Base-by-base conservation (phyloP, 2,329 filamentous ascomycete genomes). In the Fusarium clavum region DNA sequence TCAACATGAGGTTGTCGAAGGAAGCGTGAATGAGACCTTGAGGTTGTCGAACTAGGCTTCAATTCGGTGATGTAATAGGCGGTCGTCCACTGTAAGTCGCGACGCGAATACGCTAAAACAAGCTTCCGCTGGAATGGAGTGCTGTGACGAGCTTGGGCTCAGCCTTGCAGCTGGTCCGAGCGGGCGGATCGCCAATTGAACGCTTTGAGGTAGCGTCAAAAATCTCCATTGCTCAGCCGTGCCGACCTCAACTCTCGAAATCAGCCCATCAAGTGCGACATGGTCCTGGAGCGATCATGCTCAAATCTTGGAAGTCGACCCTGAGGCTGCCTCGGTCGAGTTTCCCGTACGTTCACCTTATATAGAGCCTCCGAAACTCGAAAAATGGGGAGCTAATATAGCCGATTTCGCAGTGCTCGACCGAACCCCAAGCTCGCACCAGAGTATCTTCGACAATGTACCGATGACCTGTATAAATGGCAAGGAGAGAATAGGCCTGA, bases 381-480 rank as follows among this genome's bases (percentile, higher is more conserved):
- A 57, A 48, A 47, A 24, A 48, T 47, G 22, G 25, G 45, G 41
- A 57, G 57, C 72, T 75, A 72, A 76, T 53, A 64, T 48, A 70
- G 54, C 43, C 47, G 52, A 64, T 54, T 40, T 56, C 55, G 51
- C 55, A 90, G 87, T 63, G 82, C 84, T 71, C 85, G 87, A 70
- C 85, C 87, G 51, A 80, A 82, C 54, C 79, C 85, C 27, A 82
- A 83, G 59, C 78, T 84, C 29, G 83, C 85, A 57, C 81, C 83
- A 16, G 79, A 82, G 68, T 90, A 96, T 81, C 87, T 97, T 48
- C 86, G 88, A 76, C 86, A 88, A 87, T 96, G 92, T 81, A 91
- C 94, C 80, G 93, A 97, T 82, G 91, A 94, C 55, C 86, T 98
- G 16, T 99, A 98, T 83, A 83, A 88, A 76, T 98, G 94, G 94